A percentile compares a stretch with the other conserved stretches of the same genome.
phyloP scores from a whole-genome alignment of 2,329 filamentous ascomycete genomes.

The Diaporthe helianthi region DNA sequence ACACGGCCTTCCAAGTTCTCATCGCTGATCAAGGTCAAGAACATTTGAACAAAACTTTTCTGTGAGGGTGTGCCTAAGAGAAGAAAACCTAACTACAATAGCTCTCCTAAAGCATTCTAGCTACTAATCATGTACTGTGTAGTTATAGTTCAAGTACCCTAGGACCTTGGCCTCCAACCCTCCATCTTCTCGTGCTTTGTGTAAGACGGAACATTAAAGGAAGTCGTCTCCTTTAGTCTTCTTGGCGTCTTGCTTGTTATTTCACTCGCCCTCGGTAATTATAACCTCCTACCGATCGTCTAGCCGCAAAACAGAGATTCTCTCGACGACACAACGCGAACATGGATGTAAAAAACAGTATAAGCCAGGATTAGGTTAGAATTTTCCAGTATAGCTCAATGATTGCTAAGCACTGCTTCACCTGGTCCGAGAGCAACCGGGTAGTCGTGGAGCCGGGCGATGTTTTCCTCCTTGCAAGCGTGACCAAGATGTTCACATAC shows the following conservation, averaged over 20 bases:
- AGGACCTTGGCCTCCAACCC: too few species aligned
- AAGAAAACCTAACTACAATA: too few species aligned
- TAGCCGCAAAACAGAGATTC: neutral
- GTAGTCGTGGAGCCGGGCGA: neutral
- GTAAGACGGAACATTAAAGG: too few species aligned
- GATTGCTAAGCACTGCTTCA: neutral
- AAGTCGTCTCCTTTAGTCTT: too few species aligned
- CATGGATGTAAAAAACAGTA: neutral
- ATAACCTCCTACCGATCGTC: neutral
- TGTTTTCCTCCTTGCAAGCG: neutral
- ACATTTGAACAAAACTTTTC: too few species aligned
- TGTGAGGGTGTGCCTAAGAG: too few species aligned
- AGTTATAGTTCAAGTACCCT: too few species aligned
- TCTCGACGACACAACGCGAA: neutral
- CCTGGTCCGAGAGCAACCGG: neutral
- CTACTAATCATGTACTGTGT: too few species aligned
- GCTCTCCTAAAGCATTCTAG: too few species aligned
- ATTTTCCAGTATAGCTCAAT: neutral
- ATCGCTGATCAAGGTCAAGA: too few species aligned
- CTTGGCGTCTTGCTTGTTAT: neutral
- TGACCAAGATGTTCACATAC: neutral
- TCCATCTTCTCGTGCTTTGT: too few species aligned
- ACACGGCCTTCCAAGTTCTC: too few species aligned
- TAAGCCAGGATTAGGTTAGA: neutral
- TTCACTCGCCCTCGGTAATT: neutral